These are phyloP conservation scores for Gleditsia sinensis DNA, from an alignment of 306 rosid genomes.

Conservation along the genomic window DNA sequence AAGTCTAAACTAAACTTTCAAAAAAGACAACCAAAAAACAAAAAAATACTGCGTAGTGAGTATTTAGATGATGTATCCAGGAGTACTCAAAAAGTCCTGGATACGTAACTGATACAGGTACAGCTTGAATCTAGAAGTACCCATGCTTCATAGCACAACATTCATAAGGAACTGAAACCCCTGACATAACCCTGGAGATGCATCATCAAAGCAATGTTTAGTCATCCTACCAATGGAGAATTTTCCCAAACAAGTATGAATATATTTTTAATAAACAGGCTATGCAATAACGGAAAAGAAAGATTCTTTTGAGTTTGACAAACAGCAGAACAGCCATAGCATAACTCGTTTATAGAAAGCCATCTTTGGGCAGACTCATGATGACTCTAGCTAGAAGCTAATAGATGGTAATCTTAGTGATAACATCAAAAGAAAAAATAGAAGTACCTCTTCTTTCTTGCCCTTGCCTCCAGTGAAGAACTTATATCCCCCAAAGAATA, in stretches of 20 bases:
- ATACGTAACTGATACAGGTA: too few species aligned
- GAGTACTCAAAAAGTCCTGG: too few species aligned
- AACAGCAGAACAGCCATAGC: constrained; percentile 13
- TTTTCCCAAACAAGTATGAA: background rate
- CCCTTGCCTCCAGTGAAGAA: constrained; percentile 67
- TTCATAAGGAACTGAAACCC: constrained; percentile 3
- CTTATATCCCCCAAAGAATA: constrained; percentile 66
- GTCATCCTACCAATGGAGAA: constrained; percentile 2
- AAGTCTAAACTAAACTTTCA: too few species aligned
- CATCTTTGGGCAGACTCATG: constrained; percentile 14
- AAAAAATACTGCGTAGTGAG: too few species aligned
- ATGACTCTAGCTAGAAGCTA: background rate
- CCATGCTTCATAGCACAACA: background rate
- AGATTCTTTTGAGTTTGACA: constrained; percentile 3
- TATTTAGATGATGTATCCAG: too few species aligned
- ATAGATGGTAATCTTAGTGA: constrained; percentile 10
- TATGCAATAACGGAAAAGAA: background rate
- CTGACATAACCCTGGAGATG: constrained; percentile 3
- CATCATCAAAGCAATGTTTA: background rate
- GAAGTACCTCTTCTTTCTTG: constrained; percentile 88
- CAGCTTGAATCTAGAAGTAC: too few species aligned
- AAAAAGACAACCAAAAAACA: too few species aligned
- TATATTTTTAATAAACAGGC: background rate
- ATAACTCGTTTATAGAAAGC: constrained; percentile 19
- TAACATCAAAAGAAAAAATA: background rate